phyloP scores from a whole-genome alignment of 2,329 filamentous ascomycete genomes.

The Colletotrichum magnum region DNA sequence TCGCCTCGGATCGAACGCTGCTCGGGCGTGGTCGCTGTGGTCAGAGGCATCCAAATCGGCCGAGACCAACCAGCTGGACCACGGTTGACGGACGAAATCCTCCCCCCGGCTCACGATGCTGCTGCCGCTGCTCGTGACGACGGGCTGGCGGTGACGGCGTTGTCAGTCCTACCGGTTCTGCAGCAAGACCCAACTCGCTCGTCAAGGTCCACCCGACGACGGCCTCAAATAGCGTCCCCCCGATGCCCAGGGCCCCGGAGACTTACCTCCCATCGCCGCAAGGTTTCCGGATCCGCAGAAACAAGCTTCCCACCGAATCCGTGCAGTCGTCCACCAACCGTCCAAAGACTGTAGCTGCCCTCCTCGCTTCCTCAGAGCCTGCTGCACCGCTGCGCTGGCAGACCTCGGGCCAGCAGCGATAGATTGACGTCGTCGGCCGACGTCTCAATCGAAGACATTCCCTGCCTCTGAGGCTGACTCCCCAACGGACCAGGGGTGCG shows the following conservation, averaged over 20 bases:
- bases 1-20: conserved; percentile 20
- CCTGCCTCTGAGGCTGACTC: conserved; percentile 8
- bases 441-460: conserved; percentile 29
- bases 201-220: conserved; percentile 17
- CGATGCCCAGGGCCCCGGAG: neutral
- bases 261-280: conserved; percentile 5
- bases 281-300: too few species aligned
- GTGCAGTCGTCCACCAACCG: neutral
- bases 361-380: neutral
- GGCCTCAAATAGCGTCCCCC: conserved; percentile 29
- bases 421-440: conserved; percentile 15
- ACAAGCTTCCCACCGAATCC: conserved; percentile 1
- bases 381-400: conserved; percentile 18
- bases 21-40: neutral
- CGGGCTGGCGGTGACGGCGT: neutral
- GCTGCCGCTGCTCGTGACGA: neutral
- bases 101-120: neutral
- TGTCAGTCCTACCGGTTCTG: neutral
- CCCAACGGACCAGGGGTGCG: neutral
- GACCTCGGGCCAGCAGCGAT: conserved; percentile 12
- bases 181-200: neutral
- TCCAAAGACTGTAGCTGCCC: neutral
- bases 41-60: conserved; percentile 7
- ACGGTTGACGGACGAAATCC: neutral
- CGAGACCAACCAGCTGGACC: neutral